phyloP scores from a whole-genome alignment of 345 rosid species.

The Citrus sp. region DNA sequence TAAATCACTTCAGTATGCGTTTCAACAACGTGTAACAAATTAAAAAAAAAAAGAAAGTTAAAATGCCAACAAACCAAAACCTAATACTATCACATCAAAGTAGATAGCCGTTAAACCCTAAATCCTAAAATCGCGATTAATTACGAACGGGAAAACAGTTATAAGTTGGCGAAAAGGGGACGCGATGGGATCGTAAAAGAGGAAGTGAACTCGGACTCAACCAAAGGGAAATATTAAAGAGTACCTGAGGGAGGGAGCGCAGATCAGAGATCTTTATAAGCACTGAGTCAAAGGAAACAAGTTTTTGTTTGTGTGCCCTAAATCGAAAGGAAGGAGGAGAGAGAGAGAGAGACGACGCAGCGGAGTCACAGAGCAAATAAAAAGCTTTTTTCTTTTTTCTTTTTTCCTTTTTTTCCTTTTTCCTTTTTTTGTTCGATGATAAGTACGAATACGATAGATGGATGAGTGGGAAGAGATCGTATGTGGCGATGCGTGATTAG shows the following conservation, averaged over 20 bases:
- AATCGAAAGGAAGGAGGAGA: constrained; percentile 12
- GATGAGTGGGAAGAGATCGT: background rate
- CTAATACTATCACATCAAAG: background rate
- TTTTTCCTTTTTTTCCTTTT: too few relatives aligned
- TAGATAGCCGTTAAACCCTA: background rate
- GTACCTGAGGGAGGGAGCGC: constrained; percentile 24
- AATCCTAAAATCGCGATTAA: background rate
- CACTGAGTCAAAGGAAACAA: constrained; percentile 30
- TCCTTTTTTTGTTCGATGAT: background rate
- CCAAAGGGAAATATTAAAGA: background rate
- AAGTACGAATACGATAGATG: background rate
- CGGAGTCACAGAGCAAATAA: background rate
- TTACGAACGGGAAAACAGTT: background rate
- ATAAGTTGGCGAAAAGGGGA: background rate
- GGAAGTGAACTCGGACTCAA: background rate
- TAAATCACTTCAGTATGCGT: background rate
- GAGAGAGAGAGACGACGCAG: background rate
- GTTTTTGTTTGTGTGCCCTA: constrained; percentile 27
- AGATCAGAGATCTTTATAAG: constrained; percentile 27
- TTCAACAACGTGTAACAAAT: background rate
- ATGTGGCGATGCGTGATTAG: background rate
- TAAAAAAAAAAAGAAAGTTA: background rate
- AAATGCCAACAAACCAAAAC: constrained; percentile 6
- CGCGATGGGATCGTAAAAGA: background rate
- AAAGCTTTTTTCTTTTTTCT: too few relatives aligned